phyloP scores from a whole-genome alignment of 2,329 filamentous ascomycete genomes.

The Fusarium continuum region DNA sequence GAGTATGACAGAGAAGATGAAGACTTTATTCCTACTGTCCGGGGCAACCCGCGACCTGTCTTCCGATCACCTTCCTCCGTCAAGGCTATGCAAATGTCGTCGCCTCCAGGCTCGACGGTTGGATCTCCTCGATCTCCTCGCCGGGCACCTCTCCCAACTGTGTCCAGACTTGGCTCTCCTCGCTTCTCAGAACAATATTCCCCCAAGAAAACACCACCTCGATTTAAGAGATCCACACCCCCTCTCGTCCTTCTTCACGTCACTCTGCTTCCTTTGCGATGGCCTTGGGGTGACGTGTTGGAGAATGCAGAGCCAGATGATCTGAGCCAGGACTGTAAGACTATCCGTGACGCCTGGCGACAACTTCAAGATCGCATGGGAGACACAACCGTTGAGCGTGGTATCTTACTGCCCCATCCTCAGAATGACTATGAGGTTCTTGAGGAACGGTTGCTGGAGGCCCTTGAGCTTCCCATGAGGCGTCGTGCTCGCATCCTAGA shows the following conservation, averaged over 20 bases:
- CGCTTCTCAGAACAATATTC: conserved; percentile 61
- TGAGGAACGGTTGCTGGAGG: conserved; percentile 79
- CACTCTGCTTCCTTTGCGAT: conserved; percentile 75
- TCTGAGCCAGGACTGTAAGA: conserved; percentile 58
- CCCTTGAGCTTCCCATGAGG: conserved; percentile 72
- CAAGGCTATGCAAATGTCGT: conserved; percentile 76
- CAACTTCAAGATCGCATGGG: conserved; percentile 75
- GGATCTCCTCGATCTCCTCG: conserved; percentile 66
- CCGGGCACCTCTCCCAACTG: conserved; percentile 56
- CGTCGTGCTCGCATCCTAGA: conserved; percentile 75
- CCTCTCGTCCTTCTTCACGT: conserved; percentile 82
- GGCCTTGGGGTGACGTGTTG: conserved; percentile 69
- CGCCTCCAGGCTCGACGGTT: conserved; percentile 66
- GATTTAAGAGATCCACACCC: conserved; percentile 65
- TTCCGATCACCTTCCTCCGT: conserved; percentile 77
- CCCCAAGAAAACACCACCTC: conserved; percentile 65
- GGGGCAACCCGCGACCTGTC: conserved; percentile 67
- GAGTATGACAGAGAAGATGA: conserved; percentile 57
- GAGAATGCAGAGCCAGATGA: conserved; percentile 54
- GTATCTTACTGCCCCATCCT: conserved; percentile 79
- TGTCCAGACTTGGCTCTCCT: conserved; percentile 67
- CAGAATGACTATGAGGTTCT: conserved; percentile 82
- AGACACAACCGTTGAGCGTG: conserved; percentile 77
- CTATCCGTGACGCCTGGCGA: conserved; percentile 70
- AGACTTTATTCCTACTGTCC: conserved; percentile 63